These are phyloP conservation scores for Zizania palustris DNA, from an alignment of 202 grass and related monocot species.

Conservation along the genomic window DNA sequence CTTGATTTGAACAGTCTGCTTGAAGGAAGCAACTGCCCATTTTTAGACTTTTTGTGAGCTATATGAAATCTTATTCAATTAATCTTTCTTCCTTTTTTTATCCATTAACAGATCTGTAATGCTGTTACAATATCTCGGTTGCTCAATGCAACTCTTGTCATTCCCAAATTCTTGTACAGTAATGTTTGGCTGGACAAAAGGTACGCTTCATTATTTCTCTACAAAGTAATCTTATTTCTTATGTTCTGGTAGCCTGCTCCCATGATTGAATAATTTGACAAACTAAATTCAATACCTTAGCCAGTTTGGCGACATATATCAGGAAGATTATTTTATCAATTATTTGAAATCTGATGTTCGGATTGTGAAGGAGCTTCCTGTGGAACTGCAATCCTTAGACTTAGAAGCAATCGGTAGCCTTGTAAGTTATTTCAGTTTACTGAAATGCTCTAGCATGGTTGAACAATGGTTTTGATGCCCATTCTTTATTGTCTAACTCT, in stretches of 20 bases:
- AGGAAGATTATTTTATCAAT: constrained; percentile 96
- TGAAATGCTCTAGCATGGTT: constrained; percentile 15
- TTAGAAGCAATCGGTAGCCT: constrained; percentile 83
- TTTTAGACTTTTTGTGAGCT: constrained; percentile 14
- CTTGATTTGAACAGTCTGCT: constrained; percentile 20
- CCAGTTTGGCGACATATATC: constrained; percentile 98
- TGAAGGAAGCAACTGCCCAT: not conserved
- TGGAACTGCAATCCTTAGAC: constrained; percentile 79
- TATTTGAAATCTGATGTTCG: constrained; percentile 93
- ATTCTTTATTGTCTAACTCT: constrained; percentile 37
- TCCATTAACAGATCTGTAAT: constrained; percentile 87
- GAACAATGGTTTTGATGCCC: constrained; percentile 18
- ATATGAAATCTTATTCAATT: constrained; percentile 29
- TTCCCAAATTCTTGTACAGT: constrained; percentile 88
- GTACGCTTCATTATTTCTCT: constrained; percentile 47
- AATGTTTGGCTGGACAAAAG: constrained; percentile 94
- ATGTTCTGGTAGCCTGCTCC: constrained; percentile 22
- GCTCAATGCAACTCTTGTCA: constrained; percentile 88
- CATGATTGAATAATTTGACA: constrained; percentile 38
- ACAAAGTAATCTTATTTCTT: constrained; percentile 26
- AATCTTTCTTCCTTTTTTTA: constrained; percentile 27
- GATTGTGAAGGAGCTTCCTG: constrained; percentile 85
- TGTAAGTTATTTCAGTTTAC: constrained; percentile 61
- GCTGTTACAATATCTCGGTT: constrained; percentile 79
- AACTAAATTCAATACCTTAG: constrained; percentile 75